A percentile compares a stretch with the other conserved stretches of the same genome.
These are phyloP conservation scores for Tetrapisispora fleetii DNA, from an alignment of 805 yeast species.

Conservation along the genomic window DNA sequence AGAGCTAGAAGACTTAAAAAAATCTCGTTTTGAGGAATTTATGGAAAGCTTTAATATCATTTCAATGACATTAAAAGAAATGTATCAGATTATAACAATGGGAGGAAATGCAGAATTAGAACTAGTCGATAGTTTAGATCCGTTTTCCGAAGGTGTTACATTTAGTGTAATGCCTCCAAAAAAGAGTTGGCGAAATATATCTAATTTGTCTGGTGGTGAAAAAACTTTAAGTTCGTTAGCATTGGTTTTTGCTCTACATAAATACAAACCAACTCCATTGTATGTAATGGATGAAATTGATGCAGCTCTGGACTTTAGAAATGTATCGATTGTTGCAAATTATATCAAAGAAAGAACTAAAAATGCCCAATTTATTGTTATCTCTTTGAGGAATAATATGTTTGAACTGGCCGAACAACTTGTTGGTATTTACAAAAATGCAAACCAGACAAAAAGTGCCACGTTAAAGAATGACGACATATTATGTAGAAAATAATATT, in stretches of 20 bases:
- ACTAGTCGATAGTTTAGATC: constrained; percentile 89
- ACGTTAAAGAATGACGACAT: constrained; percentile 59
- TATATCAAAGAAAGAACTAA: constrained; percentile 92
- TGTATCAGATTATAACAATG: constrained; percentile 98
- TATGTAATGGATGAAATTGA: constrained; percentile 99
- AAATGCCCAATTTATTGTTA: constrained; percentile 93
- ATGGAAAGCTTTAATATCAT: constrained; percentile 87
- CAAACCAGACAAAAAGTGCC: constrained; percentile 82
- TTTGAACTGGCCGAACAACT: constrained; percentile 90
- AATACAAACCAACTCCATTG: constrained; percentile 91
- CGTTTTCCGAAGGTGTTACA: constrained; percentile 93
- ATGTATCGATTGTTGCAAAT: constrained; percentile 94
- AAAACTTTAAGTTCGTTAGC: constrained; percentile 93
- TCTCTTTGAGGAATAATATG: constrained; percentile 93
- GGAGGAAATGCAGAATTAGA: constrained; percentile 98
- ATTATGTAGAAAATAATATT: constrained; percentile 9
- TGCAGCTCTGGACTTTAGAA: constrained; percentile 95
- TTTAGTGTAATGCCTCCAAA: constrained; percentile 99
- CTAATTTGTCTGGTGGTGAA: constrained; percentile 95
- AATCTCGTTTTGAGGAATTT: constrained; percentile 73
- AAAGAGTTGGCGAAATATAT: constrained; percentile 92
- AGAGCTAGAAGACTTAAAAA: constrained; percentile 57
- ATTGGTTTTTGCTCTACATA: constrained; percentile 89
- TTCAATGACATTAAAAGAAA: constrained; percentile 80
- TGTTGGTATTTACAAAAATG: constrained; percentile 90